Evolutionary conservation across 306 rosid species (phyloP).

Genomic region (Trifolium repens): DNA sequence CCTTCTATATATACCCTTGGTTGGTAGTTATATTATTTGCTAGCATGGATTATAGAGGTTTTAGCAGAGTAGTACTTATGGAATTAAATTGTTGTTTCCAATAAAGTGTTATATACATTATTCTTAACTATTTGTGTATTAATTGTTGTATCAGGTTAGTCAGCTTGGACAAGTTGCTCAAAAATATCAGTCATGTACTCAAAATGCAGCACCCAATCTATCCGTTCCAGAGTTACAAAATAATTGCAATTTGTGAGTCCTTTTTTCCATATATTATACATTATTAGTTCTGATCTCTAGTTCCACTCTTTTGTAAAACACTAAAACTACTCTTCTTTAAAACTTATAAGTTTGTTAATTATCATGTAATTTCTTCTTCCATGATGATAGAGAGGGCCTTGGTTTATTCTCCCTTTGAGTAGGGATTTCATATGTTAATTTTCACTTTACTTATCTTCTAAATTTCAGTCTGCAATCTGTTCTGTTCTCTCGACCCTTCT

Average conservation of each 20-base stretch:
- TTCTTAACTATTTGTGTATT: slow-evolving; percentile 18
- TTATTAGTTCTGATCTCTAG: slow-evolving; percentile 17
- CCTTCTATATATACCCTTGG: slow-evolving; percentile 10
- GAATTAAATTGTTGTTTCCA: slow-evolving; percentile 12
- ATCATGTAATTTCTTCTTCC: slow-evolving; percentile 11
- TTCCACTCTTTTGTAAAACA: no score
- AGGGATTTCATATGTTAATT: slow-evolving; percentile 3
- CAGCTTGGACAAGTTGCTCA: slow-evolving; percentile 97
- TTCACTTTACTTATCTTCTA: neutral
- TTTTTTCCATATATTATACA: slow-evolving; percentile 36
- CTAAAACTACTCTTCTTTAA: no score
- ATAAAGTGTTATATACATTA: slow-evolving; percentile 16
- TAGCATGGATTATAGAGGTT: slow-evolving; percentile 11
- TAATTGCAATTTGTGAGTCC: slow-evolving; percentile 90
- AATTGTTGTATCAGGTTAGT: slow-evolving; percentile 73
- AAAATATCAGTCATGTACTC: slow-evolving; percentile 89
- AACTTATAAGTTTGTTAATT: slow-evolving; percentile 14
- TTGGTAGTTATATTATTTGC: slow-evolving; percentile 3
- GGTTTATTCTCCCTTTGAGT: slow-evolving; percentile 28
- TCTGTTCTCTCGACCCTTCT: neutral
- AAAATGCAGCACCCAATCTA: slow-evolving; percentile 81
- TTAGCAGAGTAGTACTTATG: neutral
- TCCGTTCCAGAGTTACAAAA: slow-evolving; percentile 94
- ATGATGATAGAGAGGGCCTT: neutral
- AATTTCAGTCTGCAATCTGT: slow-evolving; percentile 11